phyloP scores from a whole-genome alignment of 495 filamentous ascomycete species.

The Annulohypoxylon stygium region DNA sequence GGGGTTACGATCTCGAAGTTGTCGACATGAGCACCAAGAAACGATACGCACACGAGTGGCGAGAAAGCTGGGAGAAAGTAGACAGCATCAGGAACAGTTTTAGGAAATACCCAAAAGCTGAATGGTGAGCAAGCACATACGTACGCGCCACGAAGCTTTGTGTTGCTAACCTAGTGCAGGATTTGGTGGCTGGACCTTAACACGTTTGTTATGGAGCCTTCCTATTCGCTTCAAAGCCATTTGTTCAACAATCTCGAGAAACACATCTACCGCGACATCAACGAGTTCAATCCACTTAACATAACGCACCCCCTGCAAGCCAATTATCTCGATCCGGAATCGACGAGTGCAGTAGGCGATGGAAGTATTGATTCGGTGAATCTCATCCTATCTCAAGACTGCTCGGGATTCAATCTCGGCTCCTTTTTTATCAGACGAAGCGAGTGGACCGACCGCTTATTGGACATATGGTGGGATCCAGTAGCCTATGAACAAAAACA shows the following conservation, averaged over 20 bases:
- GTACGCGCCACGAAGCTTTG: not conserved
- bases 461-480: constrained; percentile 99
- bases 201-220: constrained; percentile 98
- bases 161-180: constrained; percentile 66
- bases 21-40: constrained; percentile 99
- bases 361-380: constrained; percentile 80
- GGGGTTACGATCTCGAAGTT: constrained; percentile 97
- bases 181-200: constrained; percentile 99
- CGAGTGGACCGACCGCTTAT: constrained; percentile 88
- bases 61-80: constrained; percentile 99
- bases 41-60: constrained; percentile 98
- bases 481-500: constrained; percentile 98
- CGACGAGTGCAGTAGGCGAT: constrained; percentile 80
- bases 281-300: constrained; percentile 93
- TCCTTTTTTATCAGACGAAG: constrained; percentile 92
- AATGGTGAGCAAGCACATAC: constrained; percentile 76
- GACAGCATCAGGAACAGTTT: constrained; percentile 93
- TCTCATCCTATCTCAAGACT: constrained; percentile 92
- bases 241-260: constrained; percentile 83
- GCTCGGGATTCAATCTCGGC: constrained; percentile 94
- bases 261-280: constrained; percentile 94
- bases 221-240: constrained; percentile 88
- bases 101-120: constrained; percentile 92
- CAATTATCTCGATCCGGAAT: constrained; percentile 77
- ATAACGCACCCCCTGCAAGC: constrained; percentile 84